phyloP scores from a whole-genome alignment of 208 protist species.

The Borovskyia barvae region DNA sequence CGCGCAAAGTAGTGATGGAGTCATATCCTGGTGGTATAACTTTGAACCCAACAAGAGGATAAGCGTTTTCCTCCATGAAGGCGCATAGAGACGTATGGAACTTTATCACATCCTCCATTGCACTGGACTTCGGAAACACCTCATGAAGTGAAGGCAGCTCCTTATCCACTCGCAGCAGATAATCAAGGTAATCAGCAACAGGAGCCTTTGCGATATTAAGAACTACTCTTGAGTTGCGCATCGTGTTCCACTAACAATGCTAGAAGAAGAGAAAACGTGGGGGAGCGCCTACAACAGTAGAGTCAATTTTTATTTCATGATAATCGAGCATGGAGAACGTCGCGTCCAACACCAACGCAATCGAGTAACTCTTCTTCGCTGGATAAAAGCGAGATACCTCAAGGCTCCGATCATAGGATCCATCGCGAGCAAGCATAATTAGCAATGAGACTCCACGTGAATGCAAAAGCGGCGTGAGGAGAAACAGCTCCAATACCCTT shows the following conservation, averaged over 20 bases:
- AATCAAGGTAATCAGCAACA: slow-evolving; percentile 56
- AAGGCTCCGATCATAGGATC: no score
- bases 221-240: slow-evolving; percentile 14
- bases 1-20: slow-evolving; percentile 40
- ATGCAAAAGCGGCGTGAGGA: no score
- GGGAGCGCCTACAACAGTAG: slow-evolving; percentile 1
- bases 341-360: no score
- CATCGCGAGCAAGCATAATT: no score
- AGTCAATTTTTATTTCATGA: no score
- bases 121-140: slow-evolving; percentile 55
- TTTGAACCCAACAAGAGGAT: slow-evolving; percentile 69
- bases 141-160: slow-evolving; percentile 67
- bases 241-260: not conserved
- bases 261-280: not conserved
- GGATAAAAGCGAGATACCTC: no score
- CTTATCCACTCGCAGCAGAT: slow-evolving; percentile 53
- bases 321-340: no score
- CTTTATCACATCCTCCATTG: slow-evolving; percentile 37
- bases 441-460: no score
- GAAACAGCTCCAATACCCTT: no score
- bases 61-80: slow-evolving; percentile 45
- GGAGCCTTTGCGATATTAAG: slow-evolving; percentile 23
- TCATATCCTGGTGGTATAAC: slow-evolving; percentile 52
- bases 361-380: no score
- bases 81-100: slow-evolving; percentile 76